phyloP scores from a whole-genome alignment of 345 rosid species.

The Boechera divaricarpa region DNA sequence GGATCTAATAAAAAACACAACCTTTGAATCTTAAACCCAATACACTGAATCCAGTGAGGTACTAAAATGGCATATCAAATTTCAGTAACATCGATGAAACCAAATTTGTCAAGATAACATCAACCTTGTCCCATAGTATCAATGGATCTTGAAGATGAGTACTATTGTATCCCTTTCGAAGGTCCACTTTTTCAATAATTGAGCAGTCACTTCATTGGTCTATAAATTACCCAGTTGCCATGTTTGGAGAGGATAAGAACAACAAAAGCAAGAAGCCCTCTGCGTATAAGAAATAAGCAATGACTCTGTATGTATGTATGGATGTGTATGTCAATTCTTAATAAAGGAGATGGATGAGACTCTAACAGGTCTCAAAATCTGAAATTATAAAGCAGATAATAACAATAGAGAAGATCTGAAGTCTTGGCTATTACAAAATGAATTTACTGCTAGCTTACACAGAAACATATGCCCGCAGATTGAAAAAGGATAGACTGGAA shows the following conservation, averaged over 20 bases:
- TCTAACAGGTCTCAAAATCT: conserved; percentile 28
- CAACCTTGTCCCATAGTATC: conserved; percentile 14
- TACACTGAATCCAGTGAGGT: conserved; percentile 3
- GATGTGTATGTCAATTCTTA: conserved; percentile 3
- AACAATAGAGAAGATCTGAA: conserved; percentile 24
- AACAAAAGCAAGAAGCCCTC: conserved; percentile 12
- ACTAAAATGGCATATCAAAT: conserved; percentile 3
- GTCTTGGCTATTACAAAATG: conserved; percentile 32
- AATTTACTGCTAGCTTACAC: conserved; percentile 35
- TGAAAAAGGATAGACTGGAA: conserved; percentile 1
- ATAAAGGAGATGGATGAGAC: conserved; percentile 23
- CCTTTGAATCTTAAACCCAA: conserved; percentile 1
- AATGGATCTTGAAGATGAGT: conserved; percentile 29
- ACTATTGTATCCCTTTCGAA: conserved; percentile 30
- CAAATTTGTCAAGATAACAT: conserved; percentile 7
- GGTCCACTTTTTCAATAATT: conserved; percentile 35
- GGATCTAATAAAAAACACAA: conserved; percentile 17
- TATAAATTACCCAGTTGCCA: not conserved
- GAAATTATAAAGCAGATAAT: conserved; percentile 20
- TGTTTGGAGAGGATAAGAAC: conserved; percentile 6
- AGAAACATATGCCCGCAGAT: conserved; percentile 28
- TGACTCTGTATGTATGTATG: conserved; percentile 8
- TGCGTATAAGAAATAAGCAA: conserved; percentile 25
- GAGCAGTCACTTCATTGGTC: conserved; percentile 12
- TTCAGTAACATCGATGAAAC: conserved; percentile 5